Evolutionary conservation across 1,284 basidiomycete species (phyloP).

Genomic region (Pascua sp.): DNA sequence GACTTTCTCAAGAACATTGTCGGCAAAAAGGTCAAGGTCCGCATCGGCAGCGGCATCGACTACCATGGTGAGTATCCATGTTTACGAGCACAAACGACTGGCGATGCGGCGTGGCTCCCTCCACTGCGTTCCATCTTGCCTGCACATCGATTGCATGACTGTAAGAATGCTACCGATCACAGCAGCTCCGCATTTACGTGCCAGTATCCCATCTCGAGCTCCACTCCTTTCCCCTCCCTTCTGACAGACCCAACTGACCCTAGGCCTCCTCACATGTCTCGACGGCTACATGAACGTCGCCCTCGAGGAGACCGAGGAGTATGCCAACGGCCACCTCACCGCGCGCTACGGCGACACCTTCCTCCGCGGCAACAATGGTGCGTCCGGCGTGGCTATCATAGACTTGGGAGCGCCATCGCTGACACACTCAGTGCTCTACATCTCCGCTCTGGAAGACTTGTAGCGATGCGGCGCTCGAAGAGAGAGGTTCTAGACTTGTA

Average conservation of each 20-base stretch:
- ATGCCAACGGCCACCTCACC: constrained; percentile 78
- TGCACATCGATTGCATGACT: background rate
- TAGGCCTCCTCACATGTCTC: constrained; percentile 90
- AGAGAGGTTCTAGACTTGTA: background rate
- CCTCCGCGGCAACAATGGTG: constrained; percentile 95
- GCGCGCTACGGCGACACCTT: constrained; percentile 93
- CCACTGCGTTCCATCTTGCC: background rate
- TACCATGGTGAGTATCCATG: constrained; percentile 69
- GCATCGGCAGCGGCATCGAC: constrained; percentile 92
- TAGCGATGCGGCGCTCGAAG: constrained; percentile 12
- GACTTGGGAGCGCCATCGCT: background rate
- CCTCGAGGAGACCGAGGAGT: constrained; percentile 92
- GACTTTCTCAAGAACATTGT: constrained; percentile 92
- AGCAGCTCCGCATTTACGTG: background rate
- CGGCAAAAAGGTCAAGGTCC: constrained; percentile 88
- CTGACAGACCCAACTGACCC: background rate
- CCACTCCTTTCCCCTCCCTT: background rate
- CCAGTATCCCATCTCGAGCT: background rate
- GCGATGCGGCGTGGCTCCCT: background rate
- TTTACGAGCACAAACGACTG: too few species aligned
- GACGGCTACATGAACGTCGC: constrained; percentile 99
- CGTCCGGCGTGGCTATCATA: constrained; percentile 32
- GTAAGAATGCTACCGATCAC: background rate
- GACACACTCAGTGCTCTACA: constrained; percentile 50
- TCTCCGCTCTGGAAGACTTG: constrained; percentile 52